These are phyloP conservation scores for Phytophthora sp. DNA, from an alignment of 352 stramenopile genomes.

Conservation along the genomic window DNA sequence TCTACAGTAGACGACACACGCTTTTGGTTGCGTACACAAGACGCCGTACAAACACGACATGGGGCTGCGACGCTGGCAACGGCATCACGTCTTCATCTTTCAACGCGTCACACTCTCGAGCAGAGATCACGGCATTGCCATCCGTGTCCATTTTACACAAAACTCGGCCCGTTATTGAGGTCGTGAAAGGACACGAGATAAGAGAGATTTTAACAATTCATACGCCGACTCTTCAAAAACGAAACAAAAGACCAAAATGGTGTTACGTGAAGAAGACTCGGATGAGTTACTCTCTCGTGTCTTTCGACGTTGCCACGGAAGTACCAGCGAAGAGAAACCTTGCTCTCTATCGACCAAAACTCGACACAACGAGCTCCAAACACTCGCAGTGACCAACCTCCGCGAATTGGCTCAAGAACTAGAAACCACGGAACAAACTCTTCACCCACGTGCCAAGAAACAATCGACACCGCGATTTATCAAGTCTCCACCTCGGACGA, in stretches of 20 bases:
- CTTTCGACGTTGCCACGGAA: constrained; percentile 35
- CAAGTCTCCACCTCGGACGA: constrained; percentile 5
- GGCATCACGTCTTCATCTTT: constrained; percentile 42
- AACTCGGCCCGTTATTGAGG: no score
- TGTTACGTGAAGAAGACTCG: constrained; percentile 28
- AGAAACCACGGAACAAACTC: constrained; percentile 24
- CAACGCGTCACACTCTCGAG: constrained; percentile 34
- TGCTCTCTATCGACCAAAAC: constrained; percentile 1
- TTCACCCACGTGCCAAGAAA: constrained; percentile 16
- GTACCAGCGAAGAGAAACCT: background rate
- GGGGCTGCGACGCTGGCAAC: constrained; percentile 37
- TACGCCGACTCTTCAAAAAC: constrained; percentile 26
- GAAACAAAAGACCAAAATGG: constrained; percentile 11
- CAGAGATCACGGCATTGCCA: constrained; percentile 7
- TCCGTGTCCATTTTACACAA: constrained; percentile 19
- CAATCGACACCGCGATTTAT: background rate
- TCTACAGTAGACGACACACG: no score
- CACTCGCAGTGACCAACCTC: constrained; percentile 40
- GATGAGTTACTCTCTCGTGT: constrained; percentile 36
- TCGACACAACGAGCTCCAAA: constrained; percentile 21
- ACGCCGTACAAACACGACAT: constrained; percentile 57
- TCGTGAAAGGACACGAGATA: background rate
- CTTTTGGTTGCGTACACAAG: no score
- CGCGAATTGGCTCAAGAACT: constrained; percentile 31
- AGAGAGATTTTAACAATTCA: background rate